phyloP scores from a whole-genome alignment of 2,329 filamentous ascomycete species.

The Claviceps quebecensis region DNA sequence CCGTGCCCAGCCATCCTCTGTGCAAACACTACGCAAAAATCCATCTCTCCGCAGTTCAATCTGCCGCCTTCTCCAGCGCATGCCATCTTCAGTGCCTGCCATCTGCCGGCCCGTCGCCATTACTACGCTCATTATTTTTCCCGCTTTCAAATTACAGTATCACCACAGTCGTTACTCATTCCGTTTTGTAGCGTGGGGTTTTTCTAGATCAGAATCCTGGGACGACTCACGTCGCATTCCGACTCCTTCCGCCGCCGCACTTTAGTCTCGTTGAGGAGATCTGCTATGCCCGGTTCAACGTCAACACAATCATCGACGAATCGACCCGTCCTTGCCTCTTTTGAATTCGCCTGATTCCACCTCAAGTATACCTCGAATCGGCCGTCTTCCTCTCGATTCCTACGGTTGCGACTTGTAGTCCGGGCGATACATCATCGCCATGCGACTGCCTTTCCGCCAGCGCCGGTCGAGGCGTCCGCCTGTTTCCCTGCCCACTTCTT shows the following conservation, averaged over 20 bases:
- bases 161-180: conserved; percentile 1
- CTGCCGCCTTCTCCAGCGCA: not conserved
- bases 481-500: conserved; percentile 12
- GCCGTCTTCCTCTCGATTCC: not conserved
- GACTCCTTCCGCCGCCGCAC: not conserved
- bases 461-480: conserved; percentile 27
- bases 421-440: conserved; percentile 19
- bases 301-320: conserved; percentile 1
- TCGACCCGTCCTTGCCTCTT: not conserved
- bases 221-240: not conserved
- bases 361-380: not conserved
- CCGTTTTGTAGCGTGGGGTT: not conserved
- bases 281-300: conserved; percentile 4
- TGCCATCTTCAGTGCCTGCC: conserved; percentile 2
- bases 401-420: not conserved
- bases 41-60: conserved; percentile 2
- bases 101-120: conserved; percentile 4
- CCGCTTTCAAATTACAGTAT: not conserved
- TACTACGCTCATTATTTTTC: conserved; percentile 8
- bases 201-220: not conserved
- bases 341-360: not conserved
- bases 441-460: conserved; percentile 33
- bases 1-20: conserved; percentile 7
- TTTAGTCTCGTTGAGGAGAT: not conserved
- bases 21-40: conserved; percentile 3